Evolutionary conservation across 2,329 filamentous ascomycete genomes (phyloP), one percentile per base, ranked within the genome.

Genomic region (Xylaria sp.): DNA sequence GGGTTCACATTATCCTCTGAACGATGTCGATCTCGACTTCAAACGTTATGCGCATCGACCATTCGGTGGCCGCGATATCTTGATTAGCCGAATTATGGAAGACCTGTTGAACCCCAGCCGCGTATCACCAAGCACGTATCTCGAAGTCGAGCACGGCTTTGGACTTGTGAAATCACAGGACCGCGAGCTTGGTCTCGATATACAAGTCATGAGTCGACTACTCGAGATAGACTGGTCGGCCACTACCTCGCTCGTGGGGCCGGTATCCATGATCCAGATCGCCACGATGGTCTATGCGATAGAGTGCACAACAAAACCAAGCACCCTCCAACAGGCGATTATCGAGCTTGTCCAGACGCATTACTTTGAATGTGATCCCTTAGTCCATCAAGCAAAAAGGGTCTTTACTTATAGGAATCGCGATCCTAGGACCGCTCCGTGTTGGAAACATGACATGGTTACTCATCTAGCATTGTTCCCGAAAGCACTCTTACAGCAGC

Each of bases 1-100:
- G 74, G 50, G 67, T 39, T 48, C 48, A 12, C 76, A 80, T 68
- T 81, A 80, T 57, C 79, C 79, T 23, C 66, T 81, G 6, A 76
- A 80, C 65, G 72, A 75, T n/a, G 66, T 76, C 32, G 68, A 76
- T 41, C 72, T 78, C 36, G 75, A 77, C 43, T 79, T 79, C 67
- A 63, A 68, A 30, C 72, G 74, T n/a, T 81, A 80, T 62, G 74
- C 76, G 8, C 78, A 80, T 64, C 77, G 72, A 36, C 72, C 74
- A 4, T 55, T 80, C 8, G 74, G 71, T 4, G 72, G 70, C 20
- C 76, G 76, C 20, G 79, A 79, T 53, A 66, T 80, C 46, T 66
- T 80, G 63, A 72, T 78, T 50, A 74, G 76, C 60, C 76, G 75
- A 8, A 74, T 80, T 41, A 74, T 78, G 74, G 67, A 74, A 43